Base-by-base conservation (phyloP, 2,329 filamentous ascomycete species). In the Cucurbitaria berberidis region DNA sequence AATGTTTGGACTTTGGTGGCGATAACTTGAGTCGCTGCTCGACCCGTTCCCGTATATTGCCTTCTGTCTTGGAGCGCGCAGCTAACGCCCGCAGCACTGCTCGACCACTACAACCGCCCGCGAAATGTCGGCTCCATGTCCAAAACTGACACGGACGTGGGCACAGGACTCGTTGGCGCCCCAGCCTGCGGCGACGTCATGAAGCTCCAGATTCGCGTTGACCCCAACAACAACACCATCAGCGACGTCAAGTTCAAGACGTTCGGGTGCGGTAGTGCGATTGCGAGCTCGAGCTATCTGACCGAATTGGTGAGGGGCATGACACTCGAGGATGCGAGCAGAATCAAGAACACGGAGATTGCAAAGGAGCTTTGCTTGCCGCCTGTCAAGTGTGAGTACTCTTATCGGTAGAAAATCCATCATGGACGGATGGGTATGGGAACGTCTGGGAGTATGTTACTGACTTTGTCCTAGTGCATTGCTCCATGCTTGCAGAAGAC, bases 241-340 rank as follows among this genome's bases (percentile, higher is more conserved):
- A 88, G 87, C 67, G 93, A 97, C 68, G 93, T 96, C 74, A 95
- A 96, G 79, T 97, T 97, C 86, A 97, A 97, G 87, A 97, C 93
- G 0, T 97, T 97, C 73, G 93, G 93, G 45, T 97, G 93, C 75
- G 93, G 93, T 49, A 92, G 88, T 26, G 95, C 95, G 62, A 99
- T 99, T 77, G 95, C 95, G 38, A 93, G 89, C 60, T 96, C 90
- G 54, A 95, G 89, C 72, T 99, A 99, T 75, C 79, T 99, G 68
- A 99, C 95, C 8, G 92, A 96, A 78, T 82, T 99, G 55, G 93
- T 99, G 59, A 86, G 91, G 60, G 95, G 95, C 56, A 99, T 98
- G 93, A 96, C 89, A 13, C 79, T 99, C 63, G 95, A 99, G 68
- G 91, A 99, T 75, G 95, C 96, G 29, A 87, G 88, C 48, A 89